Conservation (phyloP, 1,284 basidiomycete species). For the Kalmanozyma brasiliensis region DNA sequence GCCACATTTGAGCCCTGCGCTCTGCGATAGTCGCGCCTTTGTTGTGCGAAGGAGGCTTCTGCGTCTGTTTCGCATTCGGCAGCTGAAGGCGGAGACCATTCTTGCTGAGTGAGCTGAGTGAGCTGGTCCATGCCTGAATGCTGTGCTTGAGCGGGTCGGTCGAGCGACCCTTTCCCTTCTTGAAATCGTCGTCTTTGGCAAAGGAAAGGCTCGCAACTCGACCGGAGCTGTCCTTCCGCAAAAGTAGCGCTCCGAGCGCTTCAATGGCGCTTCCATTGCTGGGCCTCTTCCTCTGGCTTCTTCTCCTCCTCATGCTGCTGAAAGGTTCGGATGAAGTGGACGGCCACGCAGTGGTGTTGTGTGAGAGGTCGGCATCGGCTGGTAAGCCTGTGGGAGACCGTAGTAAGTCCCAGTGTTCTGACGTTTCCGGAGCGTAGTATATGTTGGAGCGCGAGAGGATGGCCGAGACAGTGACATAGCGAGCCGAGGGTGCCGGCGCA, state of each 20-base stretch:
- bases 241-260: conserved; percentile 59
- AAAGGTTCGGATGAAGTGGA: conserved; percentile 5
- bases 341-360: not conserved
- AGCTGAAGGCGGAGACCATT: conserved; percentile 20
- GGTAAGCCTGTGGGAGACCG: conserved; percentile 15
- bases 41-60: conserved; percentile 1
- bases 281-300: conserved; percentile 27
- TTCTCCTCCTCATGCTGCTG: conserved; percentile 14
- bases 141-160: not conserved
- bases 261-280: conserved; percentile 65
- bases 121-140: conserved; percentile 32
- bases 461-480: conserved; percentile 58
- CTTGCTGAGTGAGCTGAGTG: conserved; percentile 18
- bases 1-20: conserved; percentile 51
- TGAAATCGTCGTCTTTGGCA: conserved; percentile 3
- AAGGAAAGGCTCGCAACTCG: conserved; percentile 54
- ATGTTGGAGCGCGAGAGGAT: conserved; percentile 57
- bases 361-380: not conserved
- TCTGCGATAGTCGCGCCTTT: conserved; percentile 50
- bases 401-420: conserved; percentile 31
- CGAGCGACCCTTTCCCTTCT: not conserved
- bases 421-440: conserved; percentile 38
- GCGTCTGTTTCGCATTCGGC: not conserved
- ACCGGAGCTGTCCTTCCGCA: conserved; percentile 56
- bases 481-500: conserved; percentile 19